These are phyloP conservation scores for Rhododendron williamsianum DNA, from an alignment of 148 eudicot genomes.

Conservation along the genomic window DNA sequence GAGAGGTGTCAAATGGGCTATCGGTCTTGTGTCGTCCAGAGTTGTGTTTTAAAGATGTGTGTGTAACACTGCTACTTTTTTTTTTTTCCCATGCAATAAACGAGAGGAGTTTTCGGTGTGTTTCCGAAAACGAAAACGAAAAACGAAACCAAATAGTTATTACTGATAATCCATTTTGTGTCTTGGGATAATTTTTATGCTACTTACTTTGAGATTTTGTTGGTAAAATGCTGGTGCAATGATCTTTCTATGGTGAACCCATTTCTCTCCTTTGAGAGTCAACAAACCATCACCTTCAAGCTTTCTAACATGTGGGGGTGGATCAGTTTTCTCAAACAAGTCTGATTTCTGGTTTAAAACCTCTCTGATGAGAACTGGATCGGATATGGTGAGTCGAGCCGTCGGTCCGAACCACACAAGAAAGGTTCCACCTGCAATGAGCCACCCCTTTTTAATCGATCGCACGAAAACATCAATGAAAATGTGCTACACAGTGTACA, in stretches of 20 bases:
- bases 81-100: background rate
- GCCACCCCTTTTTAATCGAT: background rate
- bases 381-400: constrained; percentile 44
- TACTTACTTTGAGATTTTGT: constrained; percentile 57
- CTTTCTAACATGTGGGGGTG: constrained; percentile 51
- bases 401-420: constrained; percentile 63
- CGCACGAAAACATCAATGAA: background rate
- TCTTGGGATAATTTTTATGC: too few species aligned
- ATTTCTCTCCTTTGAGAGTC: constrained; percentile 47
- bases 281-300: constrained; percentile 67
- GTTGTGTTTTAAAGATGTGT: too few species aligned
- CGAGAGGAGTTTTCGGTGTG: background rate
- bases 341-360: constrained; percentile 33
- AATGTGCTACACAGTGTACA: background rate
- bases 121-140: background rate
- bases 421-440: constrained; percentile 40
- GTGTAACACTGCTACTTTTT: too few species aligned
- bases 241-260: constrained; percentile 62
- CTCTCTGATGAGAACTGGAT: constrained; percentile 43
- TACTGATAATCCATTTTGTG: too few species aligned
- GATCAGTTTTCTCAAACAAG: constrained; percentile 52
- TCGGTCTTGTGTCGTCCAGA: background rate
- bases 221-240: constrained; percentile 52
- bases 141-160: background rate
- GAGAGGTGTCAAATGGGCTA: background rate